Base-by-base conservation (phyloP, 371 early-diverging fungal species). In the Rhizopus delemar region DNA sequence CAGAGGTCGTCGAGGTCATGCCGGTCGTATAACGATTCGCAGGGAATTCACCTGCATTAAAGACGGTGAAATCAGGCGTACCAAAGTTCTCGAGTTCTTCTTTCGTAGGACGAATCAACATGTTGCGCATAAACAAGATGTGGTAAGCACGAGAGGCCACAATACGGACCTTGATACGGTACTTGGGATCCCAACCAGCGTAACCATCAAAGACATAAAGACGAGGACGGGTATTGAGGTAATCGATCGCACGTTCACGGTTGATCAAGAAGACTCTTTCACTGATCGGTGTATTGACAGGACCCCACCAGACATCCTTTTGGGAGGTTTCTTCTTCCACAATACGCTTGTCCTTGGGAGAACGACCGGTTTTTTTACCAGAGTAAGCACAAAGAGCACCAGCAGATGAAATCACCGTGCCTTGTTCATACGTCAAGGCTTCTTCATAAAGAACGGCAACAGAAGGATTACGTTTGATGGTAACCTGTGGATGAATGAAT, bases 11-110 rank as follows among this genome's bases (percentile, higher is more conserved):
- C 41, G 93, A 94, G 56, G 96, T 93, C 96, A 98, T 96, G 53
- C 98, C 98, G 36, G 90, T 92, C 54, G 96, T 96, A 80, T 90
- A 95, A 41, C 94, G 83, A 77, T 97, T 95, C 65, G 97, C 97
- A 45, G 97, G 97, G 89, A 97, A 97, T 68, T 90, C 88, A 61
- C 98, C 98, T 33, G 98, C 95, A 66, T 98, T 98, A 85, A 93
- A 88, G 71, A 98, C 94, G 52, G 96, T 98, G 71, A 98, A 96
- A 75, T 98, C 97, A 45, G 98, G 97, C 60, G 91, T 87, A 55
- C 96, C 96, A 74, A 93, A 98, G 64, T 75, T 68, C n/a, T 87
- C 92, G 28, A 96, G 87, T 78, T 98, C 98, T 53, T 93, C 91
- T 5, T 82, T 84, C 13, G 95, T 93, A 34, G 97, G 97, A 50